Conservation (phyloP, 2,329 filamentous ascomycete species). For the Pestalotiopsis sp. region DNA sequence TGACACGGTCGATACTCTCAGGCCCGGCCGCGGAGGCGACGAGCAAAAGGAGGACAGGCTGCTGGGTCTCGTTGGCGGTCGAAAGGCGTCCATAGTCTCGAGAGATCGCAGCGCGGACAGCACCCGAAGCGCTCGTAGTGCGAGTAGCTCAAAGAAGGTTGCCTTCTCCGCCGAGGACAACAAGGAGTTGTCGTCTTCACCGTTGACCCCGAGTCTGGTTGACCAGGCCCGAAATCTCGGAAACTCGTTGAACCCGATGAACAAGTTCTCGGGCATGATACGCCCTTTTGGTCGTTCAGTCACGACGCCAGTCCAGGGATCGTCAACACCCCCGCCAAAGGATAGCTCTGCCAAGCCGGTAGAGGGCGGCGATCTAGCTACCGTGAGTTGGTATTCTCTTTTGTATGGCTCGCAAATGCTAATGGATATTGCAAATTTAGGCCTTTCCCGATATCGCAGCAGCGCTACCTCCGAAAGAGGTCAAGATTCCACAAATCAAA, state of each 20-base stretch:
- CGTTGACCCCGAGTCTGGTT: constrained; percentile 63
- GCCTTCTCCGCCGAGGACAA: constrained; percentile 49
- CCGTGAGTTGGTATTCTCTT: constrained; percentile 44
- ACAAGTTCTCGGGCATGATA: constrained; percentile 72
- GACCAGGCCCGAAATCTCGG: constrained; percentile 83
- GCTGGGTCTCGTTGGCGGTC: constrained; percentile 71
- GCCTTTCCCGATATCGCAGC: constrained; percentile 63
- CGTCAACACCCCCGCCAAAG: constrained; percentile 33
- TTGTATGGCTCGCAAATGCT: neutral
- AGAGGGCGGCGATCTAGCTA: constrained; percentile 59
- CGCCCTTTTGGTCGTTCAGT: constrained; percentile 70
- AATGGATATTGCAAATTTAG: constrained; percentile 33
- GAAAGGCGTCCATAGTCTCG: constrained; percentile 38
- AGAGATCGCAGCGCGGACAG: constrained; percentile 82
- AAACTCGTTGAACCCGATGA: constrained; percentile 81
- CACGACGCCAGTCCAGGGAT: constrained; percentile 36
- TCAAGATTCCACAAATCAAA: constrained; percentile 50
- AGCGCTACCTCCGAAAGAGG: constrained; percentile 56
- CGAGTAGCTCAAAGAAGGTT: constrained; percentile 61
- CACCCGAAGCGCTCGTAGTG: constrained; percentile 61
- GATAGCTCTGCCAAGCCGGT: constrained; percentile 29
- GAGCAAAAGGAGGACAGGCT: constrained; percentile 63
- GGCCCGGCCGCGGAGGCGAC: constrained; percentile 49
- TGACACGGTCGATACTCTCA: constrained; percentile 59
- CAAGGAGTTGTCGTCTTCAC: constrained; percentile 33